phyloP scores from a whole-genome alignment of 2,329 filamentous ascomycete genomes.

The Periconia digitata region DNA sequence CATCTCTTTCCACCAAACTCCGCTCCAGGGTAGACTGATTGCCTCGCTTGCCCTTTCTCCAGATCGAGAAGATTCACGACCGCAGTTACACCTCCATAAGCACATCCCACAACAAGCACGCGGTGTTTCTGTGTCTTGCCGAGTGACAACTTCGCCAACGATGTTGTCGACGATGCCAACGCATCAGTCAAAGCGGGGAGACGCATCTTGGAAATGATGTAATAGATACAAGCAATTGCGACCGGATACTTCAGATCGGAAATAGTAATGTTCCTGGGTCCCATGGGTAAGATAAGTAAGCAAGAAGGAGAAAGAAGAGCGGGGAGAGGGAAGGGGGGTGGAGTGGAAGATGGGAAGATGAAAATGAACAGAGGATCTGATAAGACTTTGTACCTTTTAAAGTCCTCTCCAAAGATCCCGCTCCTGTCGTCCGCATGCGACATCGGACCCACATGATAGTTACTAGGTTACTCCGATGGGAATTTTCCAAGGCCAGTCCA shows the following conservation, averaged over 20 bases:
- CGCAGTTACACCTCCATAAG: constrained; percentile 70
- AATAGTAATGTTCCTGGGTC: neutral
- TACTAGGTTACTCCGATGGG: neutral
- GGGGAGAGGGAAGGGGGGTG: constrained; percentile 2
- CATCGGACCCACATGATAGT: neutral
- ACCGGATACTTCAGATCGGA: neutral
- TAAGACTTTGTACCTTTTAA: constrained; percentile 34
- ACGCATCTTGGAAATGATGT: constrained; percentile 28
- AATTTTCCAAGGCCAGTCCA: too few relatives aligned
- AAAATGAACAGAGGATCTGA: constrained; percentile 40
- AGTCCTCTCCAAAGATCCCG: constrained; percentile 19
- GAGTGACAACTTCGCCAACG: constrained; percentile 25
- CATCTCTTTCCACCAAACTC: constrained; percentile 40
- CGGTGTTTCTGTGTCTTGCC: constrained; percentile 19
- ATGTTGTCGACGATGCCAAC: neutral
- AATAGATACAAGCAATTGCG: constrained; percentile 3
- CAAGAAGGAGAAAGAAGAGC: neutral
- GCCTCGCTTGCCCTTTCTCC: constrained; percentile 57
- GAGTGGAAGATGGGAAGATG: constrained; percentile 1
- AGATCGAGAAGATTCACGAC: constrained; percentile 69
- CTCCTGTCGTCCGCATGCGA: neutral
- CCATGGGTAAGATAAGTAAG: constrained; percentile 4
- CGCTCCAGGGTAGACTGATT: constrained; percentile 44
- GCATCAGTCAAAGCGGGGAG: constrained; percentile 7
- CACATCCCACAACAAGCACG: constrained; percentile 69